Base-by-base conservation (phyloP, 306 rosid species). In the Acacia melanoxylon region DNA sequence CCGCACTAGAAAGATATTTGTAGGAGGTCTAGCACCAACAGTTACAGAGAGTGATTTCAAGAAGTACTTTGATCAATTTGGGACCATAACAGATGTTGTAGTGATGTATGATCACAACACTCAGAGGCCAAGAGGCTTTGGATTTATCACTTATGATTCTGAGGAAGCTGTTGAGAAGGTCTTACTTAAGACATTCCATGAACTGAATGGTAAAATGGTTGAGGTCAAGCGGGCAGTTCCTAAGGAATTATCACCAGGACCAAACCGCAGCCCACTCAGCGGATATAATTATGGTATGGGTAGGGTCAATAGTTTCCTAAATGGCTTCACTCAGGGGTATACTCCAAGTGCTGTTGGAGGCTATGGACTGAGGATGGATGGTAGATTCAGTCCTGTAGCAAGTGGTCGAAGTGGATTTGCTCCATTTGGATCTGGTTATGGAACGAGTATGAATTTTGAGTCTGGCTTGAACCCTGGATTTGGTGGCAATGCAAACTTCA, bases 191-290 rank as follows among this genome's bases (percentile, higher is more conserved):
- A 96, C 97, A 6, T 96, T 96, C 75, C 99, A 96, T 85, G 98
- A 93, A 83, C 85, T 96, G 83, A 96, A 96, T 56, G 99, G 99
- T 48, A 96, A 96, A 89, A 91, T 92, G 99, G 99, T 93, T 78
- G 99, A 96, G 91, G 99, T 96, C 84, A 96, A 96, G 94, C 91
- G 97, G 72, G 99, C 99, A 52, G 99, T 96, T 86, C 99, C 99
- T 6, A 96, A 96, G 90, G 99, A 96, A 85, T 83, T 91, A 80
- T 96, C 99, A 52, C 97, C 99, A 4, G 94, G 96, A 71, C 94
- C 98, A 42, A 89, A 86, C 83, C 97, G 97, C 78, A 88, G 94
- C 71, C 98, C 98, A 49, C 88, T 93, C 72, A 88, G 87, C 63
- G 97, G 96, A 73, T 93, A 84, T 85, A 90, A 86, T 84, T 86